Evolutionary conservation across 2,329 filamentous ascomycete species (phyloP).

Genomic region (Sarocladiaceae sp.): DNA sequence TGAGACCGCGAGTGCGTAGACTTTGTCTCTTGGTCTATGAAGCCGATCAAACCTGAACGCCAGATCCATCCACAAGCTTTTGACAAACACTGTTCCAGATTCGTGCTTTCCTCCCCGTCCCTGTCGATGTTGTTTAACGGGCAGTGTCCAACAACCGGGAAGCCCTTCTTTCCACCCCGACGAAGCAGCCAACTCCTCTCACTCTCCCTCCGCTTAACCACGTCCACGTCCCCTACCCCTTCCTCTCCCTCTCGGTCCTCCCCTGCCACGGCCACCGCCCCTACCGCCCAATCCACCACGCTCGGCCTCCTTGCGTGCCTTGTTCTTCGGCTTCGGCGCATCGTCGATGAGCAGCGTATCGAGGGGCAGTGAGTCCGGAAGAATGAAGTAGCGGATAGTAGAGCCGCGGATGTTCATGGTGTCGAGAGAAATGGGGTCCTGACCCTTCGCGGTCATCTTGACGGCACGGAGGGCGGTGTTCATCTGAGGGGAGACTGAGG

Average conservation of each 20-base stretch:
- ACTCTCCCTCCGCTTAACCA: too few species aligned
- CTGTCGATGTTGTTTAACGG: too few species aligned
- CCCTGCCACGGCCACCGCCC: constrained; percentile 42
- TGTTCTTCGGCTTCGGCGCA: constrained; percentile 98
- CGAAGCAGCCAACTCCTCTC: constrained; percentile 30
- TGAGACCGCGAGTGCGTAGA: constrained; percentile 3
- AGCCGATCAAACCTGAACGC: constrained; percentile 25
- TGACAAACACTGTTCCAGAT: background rate
- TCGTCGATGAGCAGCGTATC: constrained; percentile 96
- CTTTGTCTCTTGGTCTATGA: constrained; percentile 7
- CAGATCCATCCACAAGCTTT: constrained; percentile 15
- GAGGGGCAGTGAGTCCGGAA: constrained; percentile 89
- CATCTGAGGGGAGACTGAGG: constrained; percentile 96
- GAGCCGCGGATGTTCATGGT: constrained; percentile 96
- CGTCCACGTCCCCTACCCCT: constrained; percentile 47
- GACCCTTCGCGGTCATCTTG: constrained; percentile 89
- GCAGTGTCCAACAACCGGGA: too few species aligned
- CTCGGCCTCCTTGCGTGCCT: constrained; percentile 86
- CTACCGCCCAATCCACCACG: too few species aligned
- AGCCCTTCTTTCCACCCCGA: background rate
- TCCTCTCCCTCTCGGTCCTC: constrained; percentile 46
- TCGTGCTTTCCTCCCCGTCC: too few species aligned
- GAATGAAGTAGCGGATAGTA: constrained; percentile 93
- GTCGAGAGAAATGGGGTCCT: constrained; percentile 82
- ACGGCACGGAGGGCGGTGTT: constrained; percentile 93